A percentile compares a stretch with the other conserved stretches of the same genome.
phyloP scores from a whole-genome alignment of 2,329 filamentous ascomycete species.

The Uncinocarpus reesii region DNA sequence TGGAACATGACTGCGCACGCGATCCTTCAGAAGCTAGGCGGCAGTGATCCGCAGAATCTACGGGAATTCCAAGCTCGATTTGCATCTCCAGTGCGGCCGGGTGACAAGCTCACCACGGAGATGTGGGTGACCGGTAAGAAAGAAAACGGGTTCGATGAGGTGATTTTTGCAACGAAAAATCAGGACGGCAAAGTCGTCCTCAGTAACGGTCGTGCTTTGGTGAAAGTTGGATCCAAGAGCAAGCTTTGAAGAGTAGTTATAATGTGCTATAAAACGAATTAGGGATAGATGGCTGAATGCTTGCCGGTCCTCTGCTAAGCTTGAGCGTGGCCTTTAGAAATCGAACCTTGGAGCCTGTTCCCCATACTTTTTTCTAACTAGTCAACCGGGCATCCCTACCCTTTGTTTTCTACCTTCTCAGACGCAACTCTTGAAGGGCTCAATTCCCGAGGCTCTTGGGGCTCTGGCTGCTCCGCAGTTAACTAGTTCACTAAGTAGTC shows the following conservation, averaged over 20 bases:
- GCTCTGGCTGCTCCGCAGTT: too few species aligned
- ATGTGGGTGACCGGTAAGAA: conserved; percentile 65
- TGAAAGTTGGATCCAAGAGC: conserved; percentile 55
- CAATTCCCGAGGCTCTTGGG: too few species aligned
- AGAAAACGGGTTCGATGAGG: conserved; percentile 61
- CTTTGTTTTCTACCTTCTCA: too few species aligned
- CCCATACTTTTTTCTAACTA: too few species aligned
- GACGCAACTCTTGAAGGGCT: too few species aligned
- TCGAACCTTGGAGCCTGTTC: too few species aligned
- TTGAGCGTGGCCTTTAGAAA: not conserved
- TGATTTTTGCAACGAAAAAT: conserved; percentile 68
- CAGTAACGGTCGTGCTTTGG: conserved; percentile 73
- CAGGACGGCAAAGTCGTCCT: conserved; percentile 74
- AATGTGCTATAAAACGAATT: too few species aligned
- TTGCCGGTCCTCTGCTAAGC: too few species aligned
- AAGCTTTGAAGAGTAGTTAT: conserved; percentile 49
- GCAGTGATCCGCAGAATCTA: conserved; percentile 67
- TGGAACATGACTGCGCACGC: conserved; percentile 73
- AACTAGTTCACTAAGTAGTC: too few species aligned
- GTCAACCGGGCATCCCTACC: too few species aligned
- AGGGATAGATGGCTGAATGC: too few species aligned
- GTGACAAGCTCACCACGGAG: conserved; percentile 68
- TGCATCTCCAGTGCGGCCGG: conserved; percentile 71
- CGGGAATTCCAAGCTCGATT: conserved; percentile 85
- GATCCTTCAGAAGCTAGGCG: conserved; percentile 62